Percentiles rank a stretch among this genome's conserved stretches.
Conservation (phyloP, 2,329 filamentous ascomycete species). For the Ophiostoma quercus region DNA sequence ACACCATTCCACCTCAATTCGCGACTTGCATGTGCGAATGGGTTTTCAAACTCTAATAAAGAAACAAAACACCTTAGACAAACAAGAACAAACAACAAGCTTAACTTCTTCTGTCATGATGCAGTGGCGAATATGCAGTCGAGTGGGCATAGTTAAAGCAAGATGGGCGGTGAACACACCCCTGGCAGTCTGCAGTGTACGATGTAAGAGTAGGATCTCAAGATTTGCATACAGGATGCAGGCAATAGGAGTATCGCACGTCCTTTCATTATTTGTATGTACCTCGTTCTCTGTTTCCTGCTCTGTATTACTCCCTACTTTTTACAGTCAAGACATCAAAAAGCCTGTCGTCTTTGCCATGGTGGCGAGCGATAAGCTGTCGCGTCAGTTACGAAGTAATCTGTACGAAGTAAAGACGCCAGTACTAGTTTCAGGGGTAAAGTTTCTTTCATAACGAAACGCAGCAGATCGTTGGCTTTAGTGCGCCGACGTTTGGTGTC, state of each 20-base stretch:
- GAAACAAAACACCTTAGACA: not conserved
- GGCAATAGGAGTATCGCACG: not conserved
- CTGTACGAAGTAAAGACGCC: not conserved
- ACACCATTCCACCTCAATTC: not conserved
- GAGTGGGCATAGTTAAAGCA: conserved; percentile 11
- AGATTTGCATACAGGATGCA: conserved; percentile 11
- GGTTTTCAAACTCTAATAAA: not conserved
- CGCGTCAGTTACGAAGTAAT: not conserved
- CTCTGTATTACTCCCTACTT: not conserved
- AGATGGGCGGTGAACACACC: conserved; percentile 3
- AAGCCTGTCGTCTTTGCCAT: not conserved
- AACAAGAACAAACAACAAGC: not conserved
- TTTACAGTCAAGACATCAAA: not conserved
- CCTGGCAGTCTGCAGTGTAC: not conserved
- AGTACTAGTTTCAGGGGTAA: conserved; percentile 8
- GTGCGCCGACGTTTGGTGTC: not conserved
- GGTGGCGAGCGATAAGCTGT: not conserved
- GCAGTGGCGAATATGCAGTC: conserved; percentile 6
- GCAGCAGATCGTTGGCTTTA: not conserved
- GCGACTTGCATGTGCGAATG: not conserved
- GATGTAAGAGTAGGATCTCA: not conserved
- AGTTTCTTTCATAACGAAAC: not conserved
- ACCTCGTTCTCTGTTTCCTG: too few relatives aligned
- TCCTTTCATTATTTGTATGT: not conserved
- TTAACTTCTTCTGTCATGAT: conserved; percentile 10